These are phyloP conservation scores for Dichotomocladium elegans DNA, from an alignment of 371 early-diverging fungal species.

Conservation along the genomic window DNA sequence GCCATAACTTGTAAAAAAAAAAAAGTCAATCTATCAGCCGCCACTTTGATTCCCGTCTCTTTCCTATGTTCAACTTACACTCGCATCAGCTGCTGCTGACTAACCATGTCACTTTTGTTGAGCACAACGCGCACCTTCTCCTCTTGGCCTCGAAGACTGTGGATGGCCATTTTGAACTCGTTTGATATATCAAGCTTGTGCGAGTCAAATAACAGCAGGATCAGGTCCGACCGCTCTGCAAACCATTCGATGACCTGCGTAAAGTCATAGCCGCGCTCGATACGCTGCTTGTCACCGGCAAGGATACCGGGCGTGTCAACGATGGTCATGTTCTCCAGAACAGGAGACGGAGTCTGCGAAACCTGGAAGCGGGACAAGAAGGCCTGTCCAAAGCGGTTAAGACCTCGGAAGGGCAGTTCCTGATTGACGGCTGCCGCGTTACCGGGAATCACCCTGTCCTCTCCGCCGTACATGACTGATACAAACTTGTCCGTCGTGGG, in stretches of 20 bases:
- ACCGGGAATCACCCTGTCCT: slow-evolving; percentile 78
- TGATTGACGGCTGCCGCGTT: slow-evolving; percentile 86
- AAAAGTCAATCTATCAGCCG: too few species aligned
- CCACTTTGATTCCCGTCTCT: not conserved
- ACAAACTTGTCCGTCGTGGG: slow-evolving; percentile 88
- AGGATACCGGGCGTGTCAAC: slow-evolving; percentile 90
- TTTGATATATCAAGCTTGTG: slow-evolving; percentile 89
- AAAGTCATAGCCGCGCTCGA: slow-evolving; percentile 81
- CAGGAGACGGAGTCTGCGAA: slow-evolving; percentile 67
- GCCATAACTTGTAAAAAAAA: slow-evolving; percentile 55
- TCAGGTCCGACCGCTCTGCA: slow-evolving; percentile 80
- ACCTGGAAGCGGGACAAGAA: slow-evolving; percentile 85
- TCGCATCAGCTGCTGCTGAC: slow-evolving; percentile 83
- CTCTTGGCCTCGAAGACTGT: slow-evolving; percentile 73
- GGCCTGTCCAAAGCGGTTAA: slow-evolving; percentile 73
- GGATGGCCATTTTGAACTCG: slow-evolving; percentile 82
- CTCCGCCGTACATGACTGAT: slow-evolving; percentile 75
- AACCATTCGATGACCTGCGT: slow-evolving; percentile 82
- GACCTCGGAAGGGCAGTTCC: slow-evolving; percentile 78
- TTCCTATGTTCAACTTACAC: slow-evolving; percentile 52
- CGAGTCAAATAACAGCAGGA: slow-evolving; percentile 82
- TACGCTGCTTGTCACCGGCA: slow-evolving; percentile 80
- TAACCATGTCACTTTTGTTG: slow-evolving; percentile 87
- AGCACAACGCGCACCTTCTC: slow-evolving; percentile 84
- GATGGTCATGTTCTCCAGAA: slow-evolving; percentile 77